Evolutionary conservation across 176 grass and related monocot genomes (phyloP).

Genomic region (Avena sativa): DNA sequence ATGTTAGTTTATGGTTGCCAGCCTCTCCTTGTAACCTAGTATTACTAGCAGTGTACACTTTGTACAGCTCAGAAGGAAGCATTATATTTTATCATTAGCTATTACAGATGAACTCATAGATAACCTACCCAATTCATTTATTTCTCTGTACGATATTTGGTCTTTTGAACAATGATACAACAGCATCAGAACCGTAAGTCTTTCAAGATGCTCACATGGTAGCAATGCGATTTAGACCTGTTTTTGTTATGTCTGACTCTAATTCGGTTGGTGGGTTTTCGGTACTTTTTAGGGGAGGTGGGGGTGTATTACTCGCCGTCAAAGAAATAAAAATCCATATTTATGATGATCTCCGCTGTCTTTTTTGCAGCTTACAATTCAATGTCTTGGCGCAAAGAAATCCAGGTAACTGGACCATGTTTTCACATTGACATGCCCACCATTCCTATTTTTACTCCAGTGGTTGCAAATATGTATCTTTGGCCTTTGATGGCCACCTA

Average conservation of each 20-base stretch:
- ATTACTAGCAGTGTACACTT: slow-evolving; percentile 9
- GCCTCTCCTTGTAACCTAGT: slow-evolving; percentile 21
- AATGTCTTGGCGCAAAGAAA: slow-evolving; percentile 72
- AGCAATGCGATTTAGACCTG: slow-evolving; percentile 12
- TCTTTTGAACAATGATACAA: background rate
- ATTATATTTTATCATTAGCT: slow-evolving; percentile 9
- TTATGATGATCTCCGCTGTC: slow-evolving; percentile 25
- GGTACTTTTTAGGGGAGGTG: background rate
- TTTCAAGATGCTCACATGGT: slow-evolving; percentile 21
- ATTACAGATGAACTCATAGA: slow-evolving; percentile 16
- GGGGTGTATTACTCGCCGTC: background rate
- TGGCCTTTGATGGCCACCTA: slow-evolving; percentile 1
- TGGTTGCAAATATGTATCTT: slow-evolving; percentile 38
- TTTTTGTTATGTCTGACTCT: slow-evolving; percentile 7
- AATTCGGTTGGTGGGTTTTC: background rate
- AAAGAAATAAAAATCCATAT: slow-evolving; percentile 3
- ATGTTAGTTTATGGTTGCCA: slow-evolving; percentile 31
- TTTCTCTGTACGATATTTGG: background rate
- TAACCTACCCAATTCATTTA: background rate
- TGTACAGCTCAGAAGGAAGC: background rate
- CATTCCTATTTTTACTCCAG: slow-evolving; percentile 35
- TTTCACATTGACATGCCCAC: slow-evolving; percentile 11
- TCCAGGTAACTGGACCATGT: slow-evolving; percentile 60
- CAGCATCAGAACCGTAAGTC: slow-evolving; percentile 1
- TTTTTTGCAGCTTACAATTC: slow-evolving; percentile 87